Conservation (phyloP, 768 basidiomycete genomes). For the Clitopilus hobsonii region DNA sequence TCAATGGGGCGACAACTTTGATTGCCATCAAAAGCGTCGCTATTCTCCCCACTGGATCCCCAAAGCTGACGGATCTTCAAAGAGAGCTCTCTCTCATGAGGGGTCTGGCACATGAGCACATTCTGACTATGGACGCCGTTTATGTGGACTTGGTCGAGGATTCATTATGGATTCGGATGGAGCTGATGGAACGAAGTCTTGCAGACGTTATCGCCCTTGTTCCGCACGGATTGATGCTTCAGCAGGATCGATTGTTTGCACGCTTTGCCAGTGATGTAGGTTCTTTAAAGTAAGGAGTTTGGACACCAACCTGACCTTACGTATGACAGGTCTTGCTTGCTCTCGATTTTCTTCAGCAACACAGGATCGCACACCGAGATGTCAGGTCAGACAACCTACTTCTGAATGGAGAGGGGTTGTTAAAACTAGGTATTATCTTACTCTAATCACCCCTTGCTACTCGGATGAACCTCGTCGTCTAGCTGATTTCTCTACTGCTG, state of each 20-base stretch:
- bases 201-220: slow-evolving; percentile 74
- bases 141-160: slow-evolving; percentile 65
- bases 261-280: slow-evolving; percentile 76
- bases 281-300: slow-evolving; percentile 13
- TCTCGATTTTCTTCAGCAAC: slow-evolving; percentile 58
- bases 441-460: slow-evolving; percentile 19
- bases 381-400: slow-evolving; percentile 81
- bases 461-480: neutral
- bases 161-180: slow-evolving; percentile 84
- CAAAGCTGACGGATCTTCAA: slow-evolving; percentile 60
- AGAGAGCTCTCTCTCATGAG: slow-evolving; percentile 59
- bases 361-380: slow-evolving; percentile 77
- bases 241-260: slow-evolving; percentile 60
- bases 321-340: slow-evolving; percentile 53
- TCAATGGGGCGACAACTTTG: slow-evolving; percentile 29
- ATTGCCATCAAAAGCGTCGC: slow-evolving; percentile 77
- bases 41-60: slow-evolving; percentile 50
- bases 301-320: slow-evolving; percentile 2
- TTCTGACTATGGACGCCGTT: slow-evolving; percentile 64
- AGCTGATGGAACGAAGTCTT: slow-evolving; percentile 84
- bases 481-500: slow-evolving; percentile 83
- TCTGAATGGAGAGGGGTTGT: slow-evolving; percentile 59
- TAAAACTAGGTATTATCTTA: slow-evolving; percentile 85
- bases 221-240: slow-evolving; percentile 55
- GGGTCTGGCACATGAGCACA: slow-evolving; percentile 52